Conservation (phyloP, 345 rosid genomes). For the Heritiera littoralis region DNA sequence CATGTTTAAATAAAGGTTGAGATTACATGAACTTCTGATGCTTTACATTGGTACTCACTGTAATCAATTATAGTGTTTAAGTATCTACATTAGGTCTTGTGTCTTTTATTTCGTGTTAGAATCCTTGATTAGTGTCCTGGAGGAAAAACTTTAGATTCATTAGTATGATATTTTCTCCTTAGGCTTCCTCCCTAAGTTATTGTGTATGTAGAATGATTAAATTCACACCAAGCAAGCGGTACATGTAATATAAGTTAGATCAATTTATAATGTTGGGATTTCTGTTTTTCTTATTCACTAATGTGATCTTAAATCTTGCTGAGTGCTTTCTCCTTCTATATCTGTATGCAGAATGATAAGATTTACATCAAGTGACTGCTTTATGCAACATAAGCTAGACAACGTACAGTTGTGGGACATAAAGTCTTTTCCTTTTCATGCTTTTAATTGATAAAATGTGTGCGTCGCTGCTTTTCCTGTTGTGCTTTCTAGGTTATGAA, state of each 20-base stretch:
- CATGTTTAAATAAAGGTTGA: constrained; percentile 31
- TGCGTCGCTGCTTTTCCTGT: background rate
- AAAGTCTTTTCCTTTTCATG: background rate
- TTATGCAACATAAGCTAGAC: constrained; percentile 1
- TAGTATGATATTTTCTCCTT: background rate
- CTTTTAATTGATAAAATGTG: constrained; percentile 7
- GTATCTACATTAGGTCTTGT: constrained; percentile 19
- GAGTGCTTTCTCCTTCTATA: background rate
- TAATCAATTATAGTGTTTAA: constrained; percentile 24
- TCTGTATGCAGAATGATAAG: background rate
- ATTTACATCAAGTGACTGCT: background rate
- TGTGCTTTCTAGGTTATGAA: constrained; percentile 2
- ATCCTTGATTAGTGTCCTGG: background rate
- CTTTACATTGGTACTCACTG: constrained; percentile 20
- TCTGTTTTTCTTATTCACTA: constrained; percentile 2
- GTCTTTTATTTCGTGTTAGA: constrained; percentile 16
- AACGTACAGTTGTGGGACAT: background rate
- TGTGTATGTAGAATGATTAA: constrained; percentile 6
- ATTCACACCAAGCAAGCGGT: background rate
- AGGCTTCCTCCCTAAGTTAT: constrained; percentile 2
- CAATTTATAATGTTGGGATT: background rate
- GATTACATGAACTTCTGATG: constrained; percentile 20
- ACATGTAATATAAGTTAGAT: constrained; percentile 5
- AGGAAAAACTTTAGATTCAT: constrained; percentile 2
- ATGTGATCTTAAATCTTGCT: constrained; percentile 5